Conservation (phyloP, 257 asterid species). For the Scutellaria baicalensis region DNA sequence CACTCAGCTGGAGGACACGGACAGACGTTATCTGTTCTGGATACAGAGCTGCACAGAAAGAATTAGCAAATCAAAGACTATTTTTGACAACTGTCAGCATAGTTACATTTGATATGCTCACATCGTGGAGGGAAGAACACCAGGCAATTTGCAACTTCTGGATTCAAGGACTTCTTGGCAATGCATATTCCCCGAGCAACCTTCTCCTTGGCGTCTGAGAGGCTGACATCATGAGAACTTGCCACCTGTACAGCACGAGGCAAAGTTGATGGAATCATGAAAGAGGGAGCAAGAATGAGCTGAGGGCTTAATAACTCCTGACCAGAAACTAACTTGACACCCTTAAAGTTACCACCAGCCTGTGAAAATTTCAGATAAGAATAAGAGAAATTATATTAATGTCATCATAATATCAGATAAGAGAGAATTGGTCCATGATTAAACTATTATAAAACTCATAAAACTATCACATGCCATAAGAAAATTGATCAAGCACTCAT, state of each 20-base stretch:
- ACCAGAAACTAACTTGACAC: constrained; percentile 80
- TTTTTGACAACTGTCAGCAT: neutral
- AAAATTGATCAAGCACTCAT: constrained; percentile 4
- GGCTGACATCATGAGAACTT: constrained; percentile 21
- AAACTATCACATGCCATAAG: too few species aligned
- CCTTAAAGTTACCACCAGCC: constrained; percentile 55
- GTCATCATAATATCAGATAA: constrained; percentile 1
- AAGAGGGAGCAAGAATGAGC: constrained; percentile 71
- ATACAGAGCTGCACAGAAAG: constrained; percentile 45
- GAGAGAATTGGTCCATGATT: neutral
- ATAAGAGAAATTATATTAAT: constrained; percentile 13
- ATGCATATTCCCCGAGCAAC: constrained; percentile 85
- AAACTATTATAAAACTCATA: neutral
- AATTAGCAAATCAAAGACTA: constrained; percentile 1
- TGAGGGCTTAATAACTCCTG: constrained; percentile 80
- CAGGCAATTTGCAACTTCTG: constrained; percentile 57
- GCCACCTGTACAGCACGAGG: constrained; percentile 27
- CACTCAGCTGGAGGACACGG: constrained; percentile 73
- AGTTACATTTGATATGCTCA: constrained; percentile 21
- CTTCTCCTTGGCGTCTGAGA: constrained; percentile 32
- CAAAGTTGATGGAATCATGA: constrained; percentile 29
- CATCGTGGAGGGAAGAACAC: constrained; percentile 78
- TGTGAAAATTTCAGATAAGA: constrained; percentile 29
- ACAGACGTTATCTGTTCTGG: constrained; percentile 63
- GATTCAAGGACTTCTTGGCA: constrained; percentile 48